phyloP scores from a whole-genome alignment of 805 yeast species.

The Soucietia sequanensis region DNA sequence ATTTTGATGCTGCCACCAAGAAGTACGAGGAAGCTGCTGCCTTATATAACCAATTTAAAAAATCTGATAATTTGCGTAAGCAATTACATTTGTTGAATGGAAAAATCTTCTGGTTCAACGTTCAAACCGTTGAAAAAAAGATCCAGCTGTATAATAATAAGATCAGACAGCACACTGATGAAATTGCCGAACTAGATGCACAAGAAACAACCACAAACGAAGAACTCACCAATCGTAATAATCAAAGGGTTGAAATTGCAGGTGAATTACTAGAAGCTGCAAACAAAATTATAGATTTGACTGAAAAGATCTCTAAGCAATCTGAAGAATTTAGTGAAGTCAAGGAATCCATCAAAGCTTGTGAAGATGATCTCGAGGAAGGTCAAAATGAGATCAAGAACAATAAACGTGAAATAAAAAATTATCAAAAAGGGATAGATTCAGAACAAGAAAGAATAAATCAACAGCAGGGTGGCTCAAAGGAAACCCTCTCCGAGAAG shows the following conservation, averaged over 20 bases:
- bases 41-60: conserved; percentile 32
- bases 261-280: conserved; percentile 8
- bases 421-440: conserved; percentile 19
- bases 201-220: conserved; percentile 3
- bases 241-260: conserved; percentile 8
- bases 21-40: conserved; percentile 27
- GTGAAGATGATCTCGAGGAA: conserved; percentile 5
- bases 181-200: conserved; percentile 11
- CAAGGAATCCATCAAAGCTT: neutral
- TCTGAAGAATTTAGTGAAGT: conserved; percentile 6
- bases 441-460: conserved; percentile 40
- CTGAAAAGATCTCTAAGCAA: conserved; percentile 6
- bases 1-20: conserved; percentile 22
- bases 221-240: conserved; percentile 12
- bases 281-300: conserved; percentile 14
- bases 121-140: conserved; percentile 25
- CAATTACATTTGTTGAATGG: conserved; percentile 36
- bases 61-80: conserved; percentile 32
- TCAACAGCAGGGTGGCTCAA: conserved; percentile 43
- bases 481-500: conserved; percentile 26
- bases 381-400: conserved; percentile 14
- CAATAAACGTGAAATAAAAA: conserved; percentile 19
- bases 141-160: conserved; percentile 13
- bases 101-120: conserved; percentile 44
- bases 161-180: conserved; percentile 16